Base-by-base conservation (phyloP, 1,284 basidiomycete genomes). In the Trichosporon faecale region DNA sequence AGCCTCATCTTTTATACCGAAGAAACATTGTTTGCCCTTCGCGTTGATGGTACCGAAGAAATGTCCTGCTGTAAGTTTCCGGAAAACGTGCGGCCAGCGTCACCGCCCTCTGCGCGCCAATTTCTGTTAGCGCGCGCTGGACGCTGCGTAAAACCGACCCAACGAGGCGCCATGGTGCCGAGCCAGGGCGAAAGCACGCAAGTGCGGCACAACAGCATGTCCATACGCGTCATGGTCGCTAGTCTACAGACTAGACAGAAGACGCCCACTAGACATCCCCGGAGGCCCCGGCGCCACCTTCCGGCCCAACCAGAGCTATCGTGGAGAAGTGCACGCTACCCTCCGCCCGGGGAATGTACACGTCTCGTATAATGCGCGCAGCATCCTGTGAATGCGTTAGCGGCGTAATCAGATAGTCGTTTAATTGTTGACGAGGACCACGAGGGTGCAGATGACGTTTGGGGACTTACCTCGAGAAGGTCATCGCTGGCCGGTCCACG, bases 261-360 rank as follows among this genome's bases (percentile, higher is more conserved):
- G 3, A 14, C 25, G 23, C 49, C 49, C 57, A 61, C 18, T 61
- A 29, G 29, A 14, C 27, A n/a, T 33, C 14, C 12, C 29, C 29
- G 18, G 49, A 25, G 49, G 49, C 49, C 49, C 49, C 23, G 49
- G 49, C 49, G 49, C 49, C 49, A 52, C 49, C 9, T 46, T 21
- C 44, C 18, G 44, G 25, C 9, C 72, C 68, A 21, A 73, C 69
- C 33, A 76, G 61, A 11, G 75, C 74, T 14, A 76, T 70, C 25
- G 74, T 65, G 29, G 74, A 72, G 33, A 76, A 76, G 44, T 66
- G 65, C 31, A 74, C 40, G 25, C 67, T 73, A 8, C 66, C 71
- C 18, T 64, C 69, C 0, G 72, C 75, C 9, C n/a, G 55, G 9
- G 75, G 71, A n/a, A 76, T 25, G 65, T 76, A 76, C 27, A 61